These are phyloP conservation scores for Sarocladium oryzae DNA, from an alignment of 2,329 filamentous ascomycete species.

Conservation along the genomic window DNA sequence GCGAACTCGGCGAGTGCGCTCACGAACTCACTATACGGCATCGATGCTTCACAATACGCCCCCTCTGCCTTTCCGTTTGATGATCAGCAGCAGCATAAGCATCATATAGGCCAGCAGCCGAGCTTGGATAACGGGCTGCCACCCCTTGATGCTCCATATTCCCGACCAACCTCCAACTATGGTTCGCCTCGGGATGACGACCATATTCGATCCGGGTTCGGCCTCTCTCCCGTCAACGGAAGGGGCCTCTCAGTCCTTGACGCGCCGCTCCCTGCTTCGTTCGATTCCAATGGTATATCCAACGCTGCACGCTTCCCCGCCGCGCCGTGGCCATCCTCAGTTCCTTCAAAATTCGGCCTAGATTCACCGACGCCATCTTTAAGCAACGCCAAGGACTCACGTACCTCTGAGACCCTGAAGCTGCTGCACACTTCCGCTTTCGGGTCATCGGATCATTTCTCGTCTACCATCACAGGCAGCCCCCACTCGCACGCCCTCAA, in stretches of 20 bases:
- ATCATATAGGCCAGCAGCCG: constrained; percentile 42
- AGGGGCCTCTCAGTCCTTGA: constrained; percentile 82
- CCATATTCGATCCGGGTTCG: constrained; percentile 54
- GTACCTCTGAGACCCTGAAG: constrained; percentile 58
- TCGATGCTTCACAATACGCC: constrained; percentile 26
- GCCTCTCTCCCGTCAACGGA: constrained; percentile 68
- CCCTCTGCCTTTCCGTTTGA: constrained; percentile 33
- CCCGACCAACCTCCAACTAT: constrained; percentile 55
- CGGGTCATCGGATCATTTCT: constrained; percentile 60
- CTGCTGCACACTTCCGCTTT: constrained; percentile 61
- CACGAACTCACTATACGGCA: constrained; percentile 47
- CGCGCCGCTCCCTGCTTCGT: constrained; percentile 86
- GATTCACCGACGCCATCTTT: constrained; percentile 78
- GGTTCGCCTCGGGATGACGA: constrained; percentile 76
- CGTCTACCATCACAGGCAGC: constrained; percentile 39
- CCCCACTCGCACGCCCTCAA: constrained; percentile 46
- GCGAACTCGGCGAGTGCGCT: constrained; percentile 55
- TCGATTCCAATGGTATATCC: constrained; percentile 93
- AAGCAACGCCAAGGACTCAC: constrained; percentile 51
- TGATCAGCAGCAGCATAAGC: constrained; percentile 32
- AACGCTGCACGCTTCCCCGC: constrained; percentile 73
- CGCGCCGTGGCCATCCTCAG: constrained; percentile 84
- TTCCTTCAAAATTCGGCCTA: constrained; percentile 85
- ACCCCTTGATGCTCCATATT: constrained; percentile 52
- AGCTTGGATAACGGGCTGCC: constrained; percentile 51